These are phyloP conservation scores for Fomitopsis betulina DNA, from an alignment of 1,284 basidiomycete genomes.

Conservation along the genomic window DNA sequence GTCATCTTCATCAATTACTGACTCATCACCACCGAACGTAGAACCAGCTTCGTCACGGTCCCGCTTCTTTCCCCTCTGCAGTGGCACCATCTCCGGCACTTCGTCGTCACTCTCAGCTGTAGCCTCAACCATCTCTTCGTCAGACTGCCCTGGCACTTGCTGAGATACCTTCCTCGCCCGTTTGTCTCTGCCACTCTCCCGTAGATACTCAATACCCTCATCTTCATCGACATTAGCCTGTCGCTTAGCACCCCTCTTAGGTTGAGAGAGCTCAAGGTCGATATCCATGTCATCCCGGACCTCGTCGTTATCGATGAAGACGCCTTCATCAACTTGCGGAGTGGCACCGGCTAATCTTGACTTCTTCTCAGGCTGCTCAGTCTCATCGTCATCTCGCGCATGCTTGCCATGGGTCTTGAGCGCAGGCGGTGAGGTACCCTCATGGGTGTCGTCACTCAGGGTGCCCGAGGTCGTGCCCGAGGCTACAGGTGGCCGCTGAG, in stretches of 20 bases:
- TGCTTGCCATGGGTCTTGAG: slow-evolving; percentile 12
- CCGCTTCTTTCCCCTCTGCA: slow-evolving; percentile 67
- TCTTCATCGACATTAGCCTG: slow-evolving; percentile 34
- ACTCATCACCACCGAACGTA: slow-evolving; percentile 61
- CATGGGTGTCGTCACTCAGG: not conserved
- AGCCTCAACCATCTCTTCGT: slow-evolving; percentile 28
- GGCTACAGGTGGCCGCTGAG: not conserved
- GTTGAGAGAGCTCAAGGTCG: slow-evolving; percentile 14
- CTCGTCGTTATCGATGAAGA: slow-evolving; percentile 6
- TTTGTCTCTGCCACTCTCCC: slow-evolving; percentile 23
- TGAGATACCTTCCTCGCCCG: slow-evolving; percentile 46
- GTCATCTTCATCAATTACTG: slow-evolving; percentile 20
- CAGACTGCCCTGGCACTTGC: slow-evolving; percentile 23
- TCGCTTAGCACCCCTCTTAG: slow-evolving; percentile 46
- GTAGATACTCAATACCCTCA: slow-evolving; percentile 23
- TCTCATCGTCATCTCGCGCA: slow-evolving; percentile 27
- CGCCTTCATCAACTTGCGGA: slow-evolving; percentile 27
- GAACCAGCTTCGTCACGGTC: slow-evolving; percentile 70
- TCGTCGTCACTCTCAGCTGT: slow-evolving; percentile 18
- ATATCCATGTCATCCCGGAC: slow-evolving; percentile 18
- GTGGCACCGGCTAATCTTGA: slow-evolving; percentile 49
- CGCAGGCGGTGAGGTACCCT: not conserved
- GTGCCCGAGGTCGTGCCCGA: not conserved
- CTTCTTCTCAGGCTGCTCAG: slow-evolving; percentile 32
- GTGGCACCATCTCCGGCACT: slow-evolving; percentile 16